Evolutionary conservation across 768 basidiomycete genomes (phyloP).

Genomic region (Albatrellus ellisii): DNA sequence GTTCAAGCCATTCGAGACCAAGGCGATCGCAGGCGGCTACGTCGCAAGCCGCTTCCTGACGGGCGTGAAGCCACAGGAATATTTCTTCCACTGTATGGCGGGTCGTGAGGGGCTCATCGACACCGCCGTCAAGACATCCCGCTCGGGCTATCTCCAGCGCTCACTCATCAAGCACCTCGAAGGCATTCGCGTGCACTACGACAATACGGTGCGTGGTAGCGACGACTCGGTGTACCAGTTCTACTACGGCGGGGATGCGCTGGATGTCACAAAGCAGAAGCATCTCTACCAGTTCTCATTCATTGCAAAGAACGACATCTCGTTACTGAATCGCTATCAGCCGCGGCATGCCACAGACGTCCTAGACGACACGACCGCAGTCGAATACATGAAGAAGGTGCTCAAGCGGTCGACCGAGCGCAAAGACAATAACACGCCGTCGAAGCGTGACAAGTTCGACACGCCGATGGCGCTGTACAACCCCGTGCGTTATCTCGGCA

Average conservation of each 20-base stretch:
- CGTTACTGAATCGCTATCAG: conserved; percentile 59
- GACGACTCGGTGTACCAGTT: conserved; percentile 94
- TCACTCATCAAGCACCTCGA: conserved; percentile 98
- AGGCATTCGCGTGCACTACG: conserved; percentile 93
- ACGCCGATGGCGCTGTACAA: conserved; percentile 67
- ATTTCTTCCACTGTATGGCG: conserved; percentile 99
- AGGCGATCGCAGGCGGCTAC: conserved; percentile 94
- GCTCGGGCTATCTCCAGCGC: conserved; percentile 95
- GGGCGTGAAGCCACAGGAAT: conserved; percentile 95
- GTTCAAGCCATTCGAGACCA: conserved; percentile 96
- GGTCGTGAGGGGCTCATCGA: conserved; percentile 98
- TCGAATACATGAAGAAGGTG: conserved; percentile 78
- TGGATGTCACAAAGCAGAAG: conserved; percentile 96
- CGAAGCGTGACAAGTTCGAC: conserved; percentile 47
- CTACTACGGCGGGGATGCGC: conserved; percentile 89
- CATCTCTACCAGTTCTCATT: conserved; percentile 92
- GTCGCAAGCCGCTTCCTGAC: conserved; percentile 98
- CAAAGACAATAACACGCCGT: conserved; percentile 25
- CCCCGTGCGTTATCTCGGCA: conserved; percentile 73
- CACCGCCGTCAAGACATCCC: conserved; percentile 97
- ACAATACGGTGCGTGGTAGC: conserved; percentile 93
- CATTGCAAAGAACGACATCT: conserved; percentile 72
- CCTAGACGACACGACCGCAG: conserved; percentile 56
- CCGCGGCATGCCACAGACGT: conserved; percentile 43
- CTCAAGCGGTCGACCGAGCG: conserved; percentile 54